Evolutionary conservation across 345 rosid species (phyloP).

Genomic region (Syzygium grande): DNA sequence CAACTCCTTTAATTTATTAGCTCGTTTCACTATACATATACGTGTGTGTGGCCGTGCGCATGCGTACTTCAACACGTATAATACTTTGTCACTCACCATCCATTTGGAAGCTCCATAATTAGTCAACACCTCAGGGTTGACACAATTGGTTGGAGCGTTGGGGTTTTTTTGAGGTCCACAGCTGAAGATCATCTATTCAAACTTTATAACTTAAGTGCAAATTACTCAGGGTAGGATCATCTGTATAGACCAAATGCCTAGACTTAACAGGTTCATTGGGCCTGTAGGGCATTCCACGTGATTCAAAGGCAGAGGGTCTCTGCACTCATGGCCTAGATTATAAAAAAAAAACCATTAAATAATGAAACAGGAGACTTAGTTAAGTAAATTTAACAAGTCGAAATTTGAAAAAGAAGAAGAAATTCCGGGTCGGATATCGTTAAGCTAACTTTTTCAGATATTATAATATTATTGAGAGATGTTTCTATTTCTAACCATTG

Average conservation of each 20-base stretch:
- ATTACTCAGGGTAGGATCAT: not conserved
- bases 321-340: not conserved
- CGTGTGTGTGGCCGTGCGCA: not conserved
- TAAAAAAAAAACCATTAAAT: not conserved
- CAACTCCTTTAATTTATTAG: not conserved
- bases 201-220: not conserved
- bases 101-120: not conserved
- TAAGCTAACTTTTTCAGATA: not conserved
- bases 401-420: not conserved
- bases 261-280: not conserved
- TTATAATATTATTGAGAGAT: not conserved
- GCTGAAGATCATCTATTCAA: too few relatives aligned
- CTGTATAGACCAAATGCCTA: not conserved
- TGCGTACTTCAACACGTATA: not conserved
- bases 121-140: not conserved
- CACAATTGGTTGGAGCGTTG: not conserved
- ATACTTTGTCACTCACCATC: not conserved
- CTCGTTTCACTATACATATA: not conserved
- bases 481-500: not conserved
- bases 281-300: not conserved
- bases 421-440: not conserved
- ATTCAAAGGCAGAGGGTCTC: not conserved
- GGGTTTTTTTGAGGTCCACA: not conserved
- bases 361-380: not conserved
- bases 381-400: not conserved